Evolutionary conservation across 345 rosid species (phyloP).

Genomic region (Ailanthus altissimus): DNA sequence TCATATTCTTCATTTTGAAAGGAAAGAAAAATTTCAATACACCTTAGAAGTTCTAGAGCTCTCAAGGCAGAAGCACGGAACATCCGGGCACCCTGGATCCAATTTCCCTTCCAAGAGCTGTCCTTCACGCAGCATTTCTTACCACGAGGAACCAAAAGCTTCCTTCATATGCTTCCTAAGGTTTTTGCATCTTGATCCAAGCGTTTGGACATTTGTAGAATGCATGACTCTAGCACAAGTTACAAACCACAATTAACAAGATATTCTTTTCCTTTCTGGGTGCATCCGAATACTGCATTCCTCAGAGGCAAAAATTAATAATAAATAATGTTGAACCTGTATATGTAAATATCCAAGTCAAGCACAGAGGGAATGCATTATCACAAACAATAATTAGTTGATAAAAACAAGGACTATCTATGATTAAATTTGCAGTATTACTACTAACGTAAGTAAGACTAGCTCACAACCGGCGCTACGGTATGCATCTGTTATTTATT

Average conservation of each 20-base stretch:
- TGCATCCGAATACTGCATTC: not conserved
- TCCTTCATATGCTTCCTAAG: conserved; percentile 53
- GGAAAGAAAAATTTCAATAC: conserved; percentile 27
- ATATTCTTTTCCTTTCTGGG: not conserved
- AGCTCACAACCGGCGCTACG: too few relatives aligned
- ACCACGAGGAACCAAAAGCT: conserved; percentile 65
- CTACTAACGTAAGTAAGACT: too few relatives aligned
- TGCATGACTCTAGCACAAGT: conserved; percentile 46
- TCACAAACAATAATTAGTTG: too few relatives aligned
- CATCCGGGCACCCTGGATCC: conserved; percentile 70
- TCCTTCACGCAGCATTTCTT: conserved; percentile 54
- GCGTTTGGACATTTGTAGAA: conserved; percentile 50
- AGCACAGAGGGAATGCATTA: too few relatives aligned
- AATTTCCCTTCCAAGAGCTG: conserved; percentile 48
- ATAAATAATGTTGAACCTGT: not conserved
- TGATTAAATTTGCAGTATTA: too few relatives aligned
- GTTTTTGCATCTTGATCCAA: conserved; percentile 47
- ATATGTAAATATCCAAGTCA: too few relatives aligned
- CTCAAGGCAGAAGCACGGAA: conserved; percentile 79
- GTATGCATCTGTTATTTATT: too few relatives aligned
- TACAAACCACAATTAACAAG: not conserved
- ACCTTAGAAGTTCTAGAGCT: conserved; percentile 74
- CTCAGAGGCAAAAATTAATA: not conserved
- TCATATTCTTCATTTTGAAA: not conserved
- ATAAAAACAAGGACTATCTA: too few relatives aligned